phyloP scores from a whole-genome alignment of 2,329 filamentous ascomycete genomes.

The Neonectria punicea region DNA sequence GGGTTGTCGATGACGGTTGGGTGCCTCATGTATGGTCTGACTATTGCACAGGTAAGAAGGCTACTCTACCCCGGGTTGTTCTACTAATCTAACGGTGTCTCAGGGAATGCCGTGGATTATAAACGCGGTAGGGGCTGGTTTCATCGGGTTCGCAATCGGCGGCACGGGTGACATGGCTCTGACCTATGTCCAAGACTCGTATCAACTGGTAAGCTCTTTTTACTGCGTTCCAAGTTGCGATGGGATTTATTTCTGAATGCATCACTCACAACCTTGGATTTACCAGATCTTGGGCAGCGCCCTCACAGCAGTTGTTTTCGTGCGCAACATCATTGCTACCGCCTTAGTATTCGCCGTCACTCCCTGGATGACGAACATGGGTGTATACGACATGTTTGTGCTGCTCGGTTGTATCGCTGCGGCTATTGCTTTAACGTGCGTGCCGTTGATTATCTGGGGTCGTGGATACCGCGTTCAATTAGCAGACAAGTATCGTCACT shows the following conservation, averaged over 20 bases:
- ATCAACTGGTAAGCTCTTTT: constrained; percentile 21
- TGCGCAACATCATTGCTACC: constrained; percentile 30
- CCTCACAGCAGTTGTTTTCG: constrained; percentile 30
- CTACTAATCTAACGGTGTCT: background rate
- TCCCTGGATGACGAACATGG: constrained; percentile 30
- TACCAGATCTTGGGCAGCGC: constrained; percentile 28
- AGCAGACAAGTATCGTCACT: constrained; percentile 27
- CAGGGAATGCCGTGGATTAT: constrained; percentile 37
- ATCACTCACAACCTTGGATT: background rate
- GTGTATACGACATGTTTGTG: constrained; percentile 31
- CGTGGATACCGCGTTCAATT: constrained; percentile 20
- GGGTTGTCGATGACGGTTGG: constrained; percentile 29
- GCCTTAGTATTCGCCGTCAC: constrained; percentile 29
- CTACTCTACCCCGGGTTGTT: accelerated
- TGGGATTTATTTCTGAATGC: background rate
- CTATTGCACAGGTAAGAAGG: constrained; percentile 22
- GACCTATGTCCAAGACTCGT: constrained; percentile 34
- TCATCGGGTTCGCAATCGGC: constrained; percentile 34
- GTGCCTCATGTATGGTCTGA: constrained; percentile 34
- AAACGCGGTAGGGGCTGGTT: constrained; percentile 30
- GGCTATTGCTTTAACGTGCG: constrained; percentile 25
- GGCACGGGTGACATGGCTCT: constrained; percentile 31
- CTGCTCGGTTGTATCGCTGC: constrained; percentile 24
- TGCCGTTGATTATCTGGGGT: constrained; percentile 30
- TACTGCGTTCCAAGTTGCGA: accelerated